phyloP scores from a whole-genome alignment of 805 yeast species.

The Brettanomyces naardenensis region DNA sequence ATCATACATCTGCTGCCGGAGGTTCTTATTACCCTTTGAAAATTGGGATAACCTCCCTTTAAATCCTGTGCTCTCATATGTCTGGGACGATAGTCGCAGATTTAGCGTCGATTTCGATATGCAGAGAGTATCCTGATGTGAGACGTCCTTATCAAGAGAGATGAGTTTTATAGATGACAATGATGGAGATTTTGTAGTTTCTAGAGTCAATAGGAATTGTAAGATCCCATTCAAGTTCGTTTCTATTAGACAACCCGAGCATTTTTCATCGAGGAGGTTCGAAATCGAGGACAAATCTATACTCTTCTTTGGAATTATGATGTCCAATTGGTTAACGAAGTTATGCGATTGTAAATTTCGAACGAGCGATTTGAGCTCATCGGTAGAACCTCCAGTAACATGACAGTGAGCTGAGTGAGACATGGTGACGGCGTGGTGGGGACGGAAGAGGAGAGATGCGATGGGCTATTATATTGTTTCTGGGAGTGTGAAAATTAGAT shows the following conservation, averaged over 20 bases:
- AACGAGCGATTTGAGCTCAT: not conserved
- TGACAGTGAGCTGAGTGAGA: slow-evolving; percentile 20
- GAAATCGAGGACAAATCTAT: not conserved
- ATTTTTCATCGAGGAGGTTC: not conserved
- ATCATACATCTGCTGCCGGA: slow-evolving; percentile 16
- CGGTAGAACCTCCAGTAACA: slow-evolving; percentile 9
- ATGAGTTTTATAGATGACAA: slow-evolving; percentile 8
- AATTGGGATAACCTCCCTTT: slow-evolving; percentile 21
- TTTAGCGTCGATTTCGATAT: slow-evolving; percentile 20
- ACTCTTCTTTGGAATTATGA: slow-evolving; percentile 8
- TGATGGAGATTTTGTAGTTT: not conserved
- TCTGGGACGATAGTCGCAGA: slow-evolving; percentile 23
- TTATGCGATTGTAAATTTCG: slow-evolving; percentile 15
- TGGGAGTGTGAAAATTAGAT: too few relatives aligned
- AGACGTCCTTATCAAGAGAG: slow-evolving; percentile 14
- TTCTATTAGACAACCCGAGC: not conserved
- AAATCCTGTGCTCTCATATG: slow-evolving; percentile 27
- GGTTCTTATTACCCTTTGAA: slow-evolving; percentile 18
- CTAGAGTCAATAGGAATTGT: not conserved
- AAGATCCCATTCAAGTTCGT: not conserved
- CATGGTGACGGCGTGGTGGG: too few relatives aligned
- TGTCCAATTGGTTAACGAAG: slow-evolving; percentile 20
- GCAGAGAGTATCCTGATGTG: slow-evolving; percentile 26
- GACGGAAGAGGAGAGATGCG: too few relatives aligned
- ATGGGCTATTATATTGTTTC: too few relatives aligned